phyloP scores from a whole-genome alignment of 352 stramenopile genomes.

The Globisporangium ultimum region DNA sequence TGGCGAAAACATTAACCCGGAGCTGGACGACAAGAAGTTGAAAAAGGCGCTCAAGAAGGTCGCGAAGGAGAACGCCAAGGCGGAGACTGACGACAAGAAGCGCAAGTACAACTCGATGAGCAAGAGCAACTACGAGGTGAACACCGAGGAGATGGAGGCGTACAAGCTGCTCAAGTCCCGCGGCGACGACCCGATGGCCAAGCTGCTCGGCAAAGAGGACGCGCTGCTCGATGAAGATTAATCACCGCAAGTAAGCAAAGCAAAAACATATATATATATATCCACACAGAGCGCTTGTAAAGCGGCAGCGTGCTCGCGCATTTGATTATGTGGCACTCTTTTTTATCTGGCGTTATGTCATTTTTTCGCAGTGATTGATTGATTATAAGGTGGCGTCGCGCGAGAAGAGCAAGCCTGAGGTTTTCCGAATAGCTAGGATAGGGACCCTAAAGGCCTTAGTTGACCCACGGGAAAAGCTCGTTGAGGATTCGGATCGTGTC shows the following conservation, averaged over 20 bases:
- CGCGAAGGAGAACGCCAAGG: conserved; percentile 57
- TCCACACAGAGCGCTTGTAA: neutral
- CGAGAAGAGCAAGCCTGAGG: neutral
- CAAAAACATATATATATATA: neutral
- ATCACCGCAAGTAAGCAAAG: neutral
- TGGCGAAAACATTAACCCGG: conserved; percentile 79
- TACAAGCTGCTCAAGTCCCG: conserved; percentile 91
- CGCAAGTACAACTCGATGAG: conserved; percentile 94
- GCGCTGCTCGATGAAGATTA: conserved; percentile 29
- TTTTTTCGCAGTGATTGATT: no score
- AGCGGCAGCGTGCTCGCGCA: neutral
- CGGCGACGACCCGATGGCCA: conserved; percentile 93
- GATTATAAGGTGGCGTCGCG: neutral
- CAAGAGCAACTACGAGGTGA: conserved; percentile 84
- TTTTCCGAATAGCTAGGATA: conserved; percentile 1
- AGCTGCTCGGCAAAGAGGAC: conserved; percentile 68
- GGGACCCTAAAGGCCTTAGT: neutral
- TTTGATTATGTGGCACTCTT: no score
- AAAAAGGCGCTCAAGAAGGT: conserved; percentile 82
- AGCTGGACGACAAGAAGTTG: conserved; percentile 81
- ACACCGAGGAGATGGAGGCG: conserved; percentile 95
- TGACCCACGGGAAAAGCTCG: conserved; percentile 91
- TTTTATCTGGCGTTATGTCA: no score
- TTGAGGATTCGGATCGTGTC: conserved; percentile 97
- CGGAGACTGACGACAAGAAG: conserved; percentile 77